Percentiles rank a stretch among this genome's conserved stretches.
Evolutionary conservation across 148 eudicot species (phyloP).

Genomic region (Chenopodium suecicum): DNA sequence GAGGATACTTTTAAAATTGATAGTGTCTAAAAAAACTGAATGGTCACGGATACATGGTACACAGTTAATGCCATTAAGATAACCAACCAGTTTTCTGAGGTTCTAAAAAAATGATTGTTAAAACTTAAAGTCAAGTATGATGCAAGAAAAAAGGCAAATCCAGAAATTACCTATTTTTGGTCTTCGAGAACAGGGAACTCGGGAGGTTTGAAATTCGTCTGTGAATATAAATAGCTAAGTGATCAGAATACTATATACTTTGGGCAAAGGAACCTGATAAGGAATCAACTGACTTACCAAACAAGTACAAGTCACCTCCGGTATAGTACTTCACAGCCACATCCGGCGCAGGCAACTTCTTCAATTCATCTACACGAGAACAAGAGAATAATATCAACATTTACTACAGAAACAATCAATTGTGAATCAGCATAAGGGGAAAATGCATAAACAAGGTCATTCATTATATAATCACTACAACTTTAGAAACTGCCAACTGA

Average conservation of each 20-base stretch:
- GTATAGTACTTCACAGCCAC: conserved; percentile 92
- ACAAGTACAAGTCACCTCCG: conserved; percentile 83
- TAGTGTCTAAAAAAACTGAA: not conserved
- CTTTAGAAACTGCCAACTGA: too few relatives aligned
- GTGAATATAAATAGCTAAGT: conserved; percentile 20
- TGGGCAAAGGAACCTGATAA: conserved; percentile 5
- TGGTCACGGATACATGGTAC: not conserved
- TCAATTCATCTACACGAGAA: conserved; percentile 57
- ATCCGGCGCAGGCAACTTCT: conserved; percentile 71
- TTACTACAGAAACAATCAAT: too few relatives aligned
- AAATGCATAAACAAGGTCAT: not conserved
- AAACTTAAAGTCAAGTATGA: not conserved
- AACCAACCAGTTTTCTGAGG: not conserved
- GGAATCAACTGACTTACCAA: conserved; percentile 59
- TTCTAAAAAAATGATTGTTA: not conserved
- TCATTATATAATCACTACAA: not conserved
- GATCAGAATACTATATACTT: not conserved
- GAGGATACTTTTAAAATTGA: not conserved
- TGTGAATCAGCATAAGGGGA: not conserved
- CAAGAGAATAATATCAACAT: not conserved
- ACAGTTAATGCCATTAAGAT: not conserved
- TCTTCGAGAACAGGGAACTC: conserved; percentile 81
- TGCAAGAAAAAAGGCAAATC: not conserved
- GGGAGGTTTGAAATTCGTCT: conserved; percentile 98
- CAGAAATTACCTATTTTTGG: conserved; percentile 69